Conservation (phyloP, 495 filamentous ascomycete genomes). For the Penicillium samsonianum region DNA sequence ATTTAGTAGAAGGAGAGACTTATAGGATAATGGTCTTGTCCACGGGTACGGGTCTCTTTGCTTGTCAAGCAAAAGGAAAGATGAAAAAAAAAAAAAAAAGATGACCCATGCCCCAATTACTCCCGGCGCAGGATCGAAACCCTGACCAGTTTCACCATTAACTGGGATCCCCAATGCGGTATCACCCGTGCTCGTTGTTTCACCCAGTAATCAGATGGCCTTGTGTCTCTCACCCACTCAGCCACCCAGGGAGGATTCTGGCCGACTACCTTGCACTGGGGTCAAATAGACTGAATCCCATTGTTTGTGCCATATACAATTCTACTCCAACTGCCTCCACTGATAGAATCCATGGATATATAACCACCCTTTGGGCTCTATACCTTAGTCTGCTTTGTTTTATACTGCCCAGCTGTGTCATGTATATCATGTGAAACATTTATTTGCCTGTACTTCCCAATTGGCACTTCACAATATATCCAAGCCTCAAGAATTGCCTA, state of each 20-base stretch:
- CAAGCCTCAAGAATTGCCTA: background rate
- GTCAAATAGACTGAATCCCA: background rate
- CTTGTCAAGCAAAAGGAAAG: background rate
- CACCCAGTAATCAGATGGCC: background rate
- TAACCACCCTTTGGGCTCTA: background rate
- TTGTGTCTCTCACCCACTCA: constrained; percentile 9
- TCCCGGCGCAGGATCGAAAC: background rate
- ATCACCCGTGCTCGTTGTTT: background rate
- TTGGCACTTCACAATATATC: background rate
- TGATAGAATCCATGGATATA: background rate
- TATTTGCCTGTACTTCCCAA: background rate
- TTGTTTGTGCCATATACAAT: background rate
- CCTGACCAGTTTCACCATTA: constrained; percentile 1
- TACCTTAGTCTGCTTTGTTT: background rate
- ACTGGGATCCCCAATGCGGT: constrained; percentile 2
- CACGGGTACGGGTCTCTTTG: background rate
- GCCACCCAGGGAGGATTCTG: constrained; percentile 6
- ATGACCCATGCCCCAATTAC: background rate
- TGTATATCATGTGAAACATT: background rate
- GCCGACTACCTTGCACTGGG: background rate
- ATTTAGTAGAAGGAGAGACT: background rate
- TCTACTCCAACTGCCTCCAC: background rate
- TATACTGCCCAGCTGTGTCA: background rate
- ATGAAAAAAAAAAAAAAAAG: background rate
- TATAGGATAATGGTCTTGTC: background rate